A percentile compares a stretch with the other conserved stretches of the same genome.
phyloP scores from a whole-genome alignment of 1,284 basidiomycete genomes.

The Cerrena zonata region DNA sequence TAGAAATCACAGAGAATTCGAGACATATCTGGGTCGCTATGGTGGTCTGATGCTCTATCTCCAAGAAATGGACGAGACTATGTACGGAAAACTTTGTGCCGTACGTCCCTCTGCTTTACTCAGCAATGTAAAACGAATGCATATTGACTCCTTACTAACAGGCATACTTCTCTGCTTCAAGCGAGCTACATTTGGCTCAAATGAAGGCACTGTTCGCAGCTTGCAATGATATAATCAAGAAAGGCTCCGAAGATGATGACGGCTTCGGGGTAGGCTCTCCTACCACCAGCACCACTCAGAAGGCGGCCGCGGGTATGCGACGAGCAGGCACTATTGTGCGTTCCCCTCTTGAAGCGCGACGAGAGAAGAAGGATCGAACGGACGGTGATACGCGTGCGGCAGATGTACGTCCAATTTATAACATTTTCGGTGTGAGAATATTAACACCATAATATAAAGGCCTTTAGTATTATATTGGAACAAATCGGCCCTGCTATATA shows the following conservation, averaged over 20 bases:
- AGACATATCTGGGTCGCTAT: constrained; percentile 81
- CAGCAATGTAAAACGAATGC: neutral
- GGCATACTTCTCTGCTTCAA: constrained; percentile 84
- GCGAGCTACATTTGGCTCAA: constrained; percentile 75
- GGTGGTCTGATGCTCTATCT: constrained; percentile 87
- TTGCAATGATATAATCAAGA: constrained; percentile 61
- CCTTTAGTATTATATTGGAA: constrained; percentile 69
- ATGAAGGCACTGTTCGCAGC: constrained; percentile 67
- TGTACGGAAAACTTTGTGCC: constrained; percentile 82
- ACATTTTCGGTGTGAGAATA: neutral
- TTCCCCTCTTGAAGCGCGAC: constrained; percentile 58
- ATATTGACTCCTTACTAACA: constrained; percentile 27
- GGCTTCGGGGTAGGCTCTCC: constrained; percentile 42
- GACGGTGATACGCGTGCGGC: constrained; percentile 61
- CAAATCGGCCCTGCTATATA: constrained; percentile 75
- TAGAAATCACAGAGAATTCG: constrained; percentile 65
- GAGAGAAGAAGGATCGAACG: constrained; percentile 52
- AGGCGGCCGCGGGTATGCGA: constrained; percentile 52
- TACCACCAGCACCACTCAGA: constrained; percentile 36
- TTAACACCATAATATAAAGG: constrained; percentile 45
- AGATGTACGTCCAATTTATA: constrained; percentile 43
- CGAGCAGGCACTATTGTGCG: constrained; percentile 73
- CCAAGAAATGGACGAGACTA: constrained; percentile 87
- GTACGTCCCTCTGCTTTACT: constrained; percentile 42
- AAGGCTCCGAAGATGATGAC: constrained; percentile 65